phyloP scores from a whole-genome alignment of 2,329 filamentous ascomycete species.

The Fusarium equiseti region DNA sequence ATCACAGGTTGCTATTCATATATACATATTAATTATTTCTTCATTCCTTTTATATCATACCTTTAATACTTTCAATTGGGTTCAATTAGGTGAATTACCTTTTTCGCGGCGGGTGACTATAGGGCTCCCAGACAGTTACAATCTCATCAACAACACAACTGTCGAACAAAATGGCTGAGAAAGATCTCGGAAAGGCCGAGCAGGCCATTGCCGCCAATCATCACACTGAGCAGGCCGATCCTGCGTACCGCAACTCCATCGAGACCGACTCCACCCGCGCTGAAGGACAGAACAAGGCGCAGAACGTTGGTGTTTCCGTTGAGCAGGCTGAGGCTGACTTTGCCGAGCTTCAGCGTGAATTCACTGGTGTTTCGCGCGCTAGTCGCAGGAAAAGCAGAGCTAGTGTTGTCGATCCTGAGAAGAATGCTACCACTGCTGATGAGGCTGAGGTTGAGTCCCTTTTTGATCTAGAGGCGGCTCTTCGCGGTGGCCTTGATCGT shows the following conservation, averaged over 20 bases:
- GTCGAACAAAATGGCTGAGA: slow-evolving; percentile 46
- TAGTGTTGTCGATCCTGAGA: slow-evolving; percentile 67
- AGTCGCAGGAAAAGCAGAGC: slow-evolving; percentile 54
- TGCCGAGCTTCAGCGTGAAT: slow-evolving; percentile 71
- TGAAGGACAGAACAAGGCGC: slow-evolving; percentile 33
- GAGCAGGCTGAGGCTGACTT: slow-evolving; percentile 78
- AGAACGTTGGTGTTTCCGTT: slow-evolving; percentile 69
- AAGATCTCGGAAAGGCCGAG: slow-evolving; percentile 46
- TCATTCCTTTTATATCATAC: not conserved
- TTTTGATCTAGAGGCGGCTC: slow-evolving; percentile 81
- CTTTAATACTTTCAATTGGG: slow-evolving; percentile 4
- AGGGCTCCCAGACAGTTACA: slow-evolving; percentile 45
- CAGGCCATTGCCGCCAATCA: slow-evolving; percentile 49
- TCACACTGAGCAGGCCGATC: slow-evolving; percentile 44
- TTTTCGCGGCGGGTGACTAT: slow-evolving; percentile 45
- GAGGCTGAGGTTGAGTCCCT: slow-evolving; percentile 60
- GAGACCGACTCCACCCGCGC: slow-evolving; percentile 50
- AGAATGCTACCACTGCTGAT: slow-evolving; percentile 56
- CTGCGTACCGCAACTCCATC: slow-evolving; percentile 38
- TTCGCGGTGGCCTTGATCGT: slow-evolving; percentile 78
- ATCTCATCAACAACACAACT: slow-evolving; percentile 2
- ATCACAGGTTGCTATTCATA: slow-evolving; percentile 12
- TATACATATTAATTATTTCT: slow-evolving; percentile 8
- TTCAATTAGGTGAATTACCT: not conserved
- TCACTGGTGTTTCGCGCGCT: slow-evolving; percentile 67